Conservation (phyloP, 2,329 filamentous ascomycete genomes). For the Trichoderma guizhouense region DNA sequence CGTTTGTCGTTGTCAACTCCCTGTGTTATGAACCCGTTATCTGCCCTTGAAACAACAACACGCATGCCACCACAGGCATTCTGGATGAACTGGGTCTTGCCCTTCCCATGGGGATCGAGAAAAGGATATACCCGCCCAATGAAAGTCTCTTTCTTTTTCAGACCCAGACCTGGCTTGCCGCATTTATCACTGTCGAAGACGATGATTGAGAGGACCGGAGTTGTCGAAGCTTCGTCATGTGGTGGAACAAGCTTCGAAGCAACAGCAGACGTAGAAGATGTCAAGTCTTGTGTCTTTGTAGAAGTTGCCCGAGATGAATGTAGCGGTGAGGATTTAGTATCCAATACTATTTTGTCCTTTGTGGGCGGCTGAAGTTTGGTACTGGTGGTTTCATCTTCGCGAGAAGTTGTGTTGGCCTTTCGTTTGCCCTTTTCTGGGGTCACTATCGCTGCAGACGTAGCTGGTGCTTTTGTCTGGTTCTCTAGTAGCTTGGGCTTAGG, state of each 20-base stretch:
- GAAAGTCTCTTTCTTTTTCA: neutral
- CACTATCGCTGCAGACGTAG: neutral
- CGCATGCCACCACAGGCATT: conserved; percentile 64
- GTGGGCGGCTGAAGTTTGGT: neutral
- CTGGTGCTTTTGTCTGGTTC: neutral
- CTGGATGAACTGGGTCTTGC: conserved; percentile 48
- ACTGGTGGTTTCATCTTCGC: neutral
- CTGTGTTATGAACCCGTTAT: conserved; percentile 63
- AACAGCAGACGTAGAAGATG: neutral
- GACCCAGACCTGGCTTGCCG: conserved; percentile 22
- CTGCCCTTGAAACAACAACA: conserved; percentile 54
- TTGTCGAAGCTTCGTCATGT: conserved; percentile 2
- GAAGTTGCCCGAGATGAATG: too few species aligned
- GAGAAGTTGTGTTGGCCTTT: neutral
- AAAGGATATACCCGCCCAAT: conserved; percentile 46
- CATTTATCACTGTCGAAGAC: conserved; percentile 21
- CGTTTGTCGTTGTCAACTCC: conserved; percentile 63
- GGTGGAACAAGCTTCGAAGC: neutral
- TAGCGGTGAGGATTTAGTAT: neutral
- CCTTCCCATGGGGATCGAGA: conserved; percentile 49
- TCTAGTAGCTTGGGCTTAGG: neutral
- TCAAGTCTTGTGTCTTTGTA: too few species aligned
- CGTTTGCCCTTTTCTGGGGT: neutral
- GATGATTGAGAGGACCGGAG: conserved; percentile 10
- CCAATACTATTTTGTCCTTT: neutral